Evolutionary conservation across 2,329 filamentous ascomycete genomes (phyloP).

Genomic region (Tolypocladium guangdongense): DNA sequence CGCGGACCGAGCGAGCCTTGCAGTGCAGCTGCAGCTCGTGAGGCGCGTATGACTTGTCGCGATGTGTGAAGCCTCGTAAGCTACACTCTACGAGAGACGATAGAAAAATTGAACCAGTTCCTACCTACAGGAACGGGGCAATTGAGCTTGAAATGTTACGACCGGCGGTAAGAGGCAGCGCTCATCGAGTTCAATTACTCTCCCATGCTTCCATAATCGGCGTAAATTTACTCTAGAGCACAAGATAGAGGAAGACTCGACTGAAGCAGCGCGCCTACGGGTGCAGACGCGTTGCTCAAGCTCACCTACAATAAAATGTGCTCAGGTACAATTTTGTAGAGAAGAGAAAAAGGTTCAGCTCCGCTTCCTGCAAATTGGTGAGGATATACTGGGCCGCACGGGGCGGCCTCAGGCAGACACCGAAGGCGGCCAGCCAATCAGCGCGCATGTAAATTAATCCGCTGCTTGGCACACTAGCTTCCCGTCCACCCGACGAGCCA

Average conservation of each 20-base stretch:
- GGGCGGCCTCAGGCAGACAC: conserved; percentile 26
- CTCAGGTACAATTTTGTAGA: conserved; percentile 51
- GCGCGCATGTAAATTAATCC: conserved; percentile 29
- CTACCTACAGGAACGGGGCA: neutral
- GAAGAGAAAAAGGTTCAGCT: conserved; percentile 17
- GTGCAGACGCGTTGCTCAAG: conserved; percentile 37
- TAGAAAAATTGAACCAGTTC: neutral
- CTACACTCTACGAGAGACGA: neutral
- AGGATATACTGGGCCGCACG: conserved; percentile 3
- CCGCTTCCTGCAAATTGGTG: conserved; percentile 9
- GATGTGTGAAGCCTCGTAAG: neutral
- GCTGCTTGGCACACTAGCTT: conserved; percentile 15
- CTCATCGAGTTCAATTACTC: conserved; percentile 46
- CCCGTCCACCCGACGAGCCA: conserved; percentile 25
- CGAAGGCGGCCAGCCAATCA: conserved; percentile 26
- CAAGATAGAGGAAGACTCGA: conserved; percentile 66
- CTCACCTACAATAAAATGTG: conserved; percentile 64
- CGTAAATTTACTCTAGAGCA: conserved; percentile 52
- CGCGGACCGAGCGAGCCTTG: conserved; percentile 64
- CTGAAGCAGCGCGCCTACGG: conserved; percentile 28
- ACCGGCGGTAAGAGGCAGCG: conserved; percentile 64
- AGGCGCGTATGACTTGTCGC: neutral
- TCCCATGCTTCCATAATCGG: conserved; percentile 65
- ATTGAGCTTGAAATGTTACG: conserved; percentile 42
- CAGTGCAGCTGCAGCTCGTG: conserved; percentile 95